phyloP scores from a whole-genome alignment of 331 rosid species.

The Rhamnella rubrinervis region DNA sequence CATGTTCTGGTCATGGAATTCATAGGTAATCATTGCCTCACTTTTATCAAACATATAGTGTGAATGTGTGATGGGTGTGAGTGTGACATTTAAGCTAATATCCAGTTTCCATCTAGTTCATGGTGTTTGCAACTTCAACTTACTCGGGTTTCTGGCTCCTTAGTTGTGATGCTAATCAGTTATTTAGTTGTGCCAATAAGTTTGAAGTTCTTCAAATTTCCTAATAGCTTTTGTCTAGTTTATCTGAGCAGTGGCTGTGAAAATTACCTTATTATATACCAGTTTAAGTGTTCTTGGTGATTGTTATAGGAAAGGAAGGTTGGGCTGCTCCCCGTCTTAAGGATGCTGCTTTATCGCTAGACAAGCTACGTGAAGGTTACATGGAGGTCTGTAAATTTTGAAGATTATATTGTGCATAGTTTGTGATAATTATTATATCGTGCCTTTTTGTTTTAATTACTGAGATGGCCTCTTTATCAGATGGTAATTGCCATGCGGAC shows the following conservation, averaged over 20 bases:
- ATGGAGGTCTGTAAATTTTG: slow-evolving; percentile 59
- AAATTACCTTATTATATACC: background rate
- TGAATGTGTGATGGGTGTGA: no score
- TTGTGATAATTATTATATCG: background rate
- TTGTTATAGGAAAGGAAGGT: slow-evolving; percentile 67
- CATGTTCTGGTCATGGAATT: slow-evolving; percentile 95
- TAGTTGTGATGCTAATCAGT: background rate
- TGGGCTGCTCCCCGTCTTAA: slow-evolving; percentile 98
- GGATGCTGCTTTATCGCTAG: slow-evolving; percentile 82
- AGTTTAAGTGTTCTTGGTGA: background rate
- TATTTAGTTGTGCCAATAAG: background rate
- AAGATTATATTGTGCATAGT: background rate
- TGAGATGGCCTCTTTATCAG: slow-evolving; percentile 29
- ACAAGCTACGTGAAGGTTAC: slow-evolving; percentile 84
- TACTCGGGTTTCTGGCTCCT: background rate
- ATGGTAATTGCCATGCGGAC: slow-evolving; percentile 82
- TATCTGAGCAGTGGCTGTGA: background rate
- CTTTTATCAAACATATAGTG: no score
- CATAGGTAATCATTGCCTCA: slow-evolving; percentile 49
- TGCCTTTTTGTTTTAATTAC: background rate
- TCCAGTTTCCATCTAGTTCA: no score
- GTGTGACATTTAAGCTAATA: no score
- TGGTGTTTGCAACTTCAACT: background rate
- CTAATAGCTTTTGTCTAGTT: background rate
- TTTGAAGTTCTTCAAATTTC: background rate